Evolutionary conservation across 208 protist genomes (phyloP), one percentile per base, ranked within the genome.

Genomic region (Leishmania major): DNA sequence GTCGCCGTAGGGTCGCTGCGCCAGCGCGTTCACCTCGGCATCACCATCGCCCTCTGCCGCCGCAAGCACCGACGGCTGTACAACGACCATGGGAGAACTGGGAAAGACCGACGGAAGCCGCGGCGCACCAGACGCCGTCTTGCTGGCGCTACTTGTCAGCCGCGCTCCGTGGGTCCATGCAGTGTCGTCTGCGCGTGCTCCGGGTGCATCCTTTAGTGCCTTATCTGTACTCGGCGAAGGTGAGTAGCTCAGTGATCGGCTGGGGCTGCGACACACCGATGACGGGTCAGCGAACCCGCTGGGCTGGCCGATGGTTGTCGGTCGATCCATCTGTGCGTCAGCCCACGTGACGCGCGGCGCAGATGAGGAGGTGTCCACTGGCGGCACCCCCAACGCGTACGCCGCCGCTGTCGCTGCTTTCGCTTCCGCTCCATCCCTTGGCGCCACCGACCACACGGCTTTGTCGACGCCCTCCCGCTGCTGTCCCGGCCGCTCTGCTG

Each of bases 161-260:
- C 11, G 15, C 51, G 73, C 53, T 17, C 53, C 35, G 4, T 62
- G 45, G 15, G 28, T 6, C 2, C 70, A n/a, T 74, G 70, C 45
- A 19, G 45, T 53, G 28, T 51, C 25, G 11, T 35, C 28, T 51
- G 70, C 22, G 70, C 70, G 43, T 55, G 37, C 28, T 19, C 70
- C 37, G 51, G 35, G 35, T 35, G 37, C 51, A 45, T 47, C 31
- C 73, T n/a, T 6, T 62, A 28, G 19, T 59, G 10, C 73, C 53
- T 77, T 77, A 43, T 74, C 71, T 3, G 71, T 55, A 45, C 60
- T 79, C 28, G 67, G 72, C 15, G 72, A 62, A 35, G 82, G 77
- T 7, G 77, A 85, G 82, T 85, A 85, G 77, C 77, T 85, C 49
- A 85, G 64, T n/a, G 82, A 85, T n/a, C 82, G 82, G 10, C 82